These are phyloP conservation scores for Calonectria hawksworthii DNA, from an alignment of 2,329 filamentous ascomycete genomes.

Conservation along the genomic window DNA sequence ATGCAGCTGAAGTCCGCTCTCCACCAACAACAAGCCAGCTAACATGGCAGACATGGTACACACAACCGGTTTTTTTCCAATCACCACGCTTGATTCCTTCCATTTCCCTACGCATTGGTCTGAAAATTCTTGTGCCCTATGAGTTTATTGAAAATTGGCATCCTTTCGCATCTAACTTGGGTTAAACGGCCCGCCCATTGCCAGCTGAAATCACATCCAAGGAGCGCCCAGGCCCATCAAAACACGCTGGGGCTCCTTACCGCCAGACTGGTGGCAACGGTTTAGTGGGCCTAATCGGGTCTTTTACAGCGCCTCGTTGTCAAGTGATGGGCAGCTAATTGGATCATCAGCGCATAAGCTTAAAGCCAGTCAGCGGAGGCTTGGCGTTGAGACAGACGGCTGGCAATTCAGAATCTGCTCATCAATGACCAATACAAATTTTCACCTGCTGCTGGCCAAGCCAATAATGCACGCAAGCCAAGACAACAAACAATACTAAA, in stretches of 20 bases:
- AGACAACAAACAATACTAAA: not conserved
- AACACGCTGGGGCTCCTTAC: not conserved
- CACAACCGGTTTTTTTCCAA: not conserved
- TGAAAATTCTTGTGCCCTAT: not conserved
- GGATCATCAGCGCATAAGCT: not conserved
- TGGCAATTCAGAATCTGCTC: not conserved
- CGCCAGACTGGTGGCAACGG: not conserved
- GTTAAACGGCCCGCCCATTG: not conserved
- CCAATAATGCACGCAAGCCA: not conserved
- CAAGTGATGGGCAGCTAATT: not conserved
- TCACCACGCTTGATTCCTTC: not conserved
- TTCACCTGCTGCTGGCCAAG: not conserved
- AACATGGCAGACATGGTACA: not conserved
- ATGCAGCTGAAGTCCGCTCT: not conserved
- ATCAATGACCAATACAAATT: not conserved
- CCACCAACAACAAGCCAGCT: slow-evolving; percentile 1
- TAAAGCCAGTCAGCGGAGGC: slow-evolving; percentile 3
- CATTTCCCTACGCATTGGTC: not conserved
- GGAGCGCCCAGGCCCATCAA: not conserved
- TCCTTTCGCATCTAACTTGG: not conserved
- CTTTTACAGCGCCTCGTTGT: not conserved
- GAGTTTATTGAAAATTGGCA: not conserved
- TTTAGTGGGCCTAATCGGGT: not conserved
- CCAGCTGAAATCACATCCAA: not conserved
- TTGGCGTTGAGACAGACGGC: no score